phyloP scores from a whole-genome alignment of 768 basidiomycete genomes.

The Pleurotus citrinopileatus region DNA sequence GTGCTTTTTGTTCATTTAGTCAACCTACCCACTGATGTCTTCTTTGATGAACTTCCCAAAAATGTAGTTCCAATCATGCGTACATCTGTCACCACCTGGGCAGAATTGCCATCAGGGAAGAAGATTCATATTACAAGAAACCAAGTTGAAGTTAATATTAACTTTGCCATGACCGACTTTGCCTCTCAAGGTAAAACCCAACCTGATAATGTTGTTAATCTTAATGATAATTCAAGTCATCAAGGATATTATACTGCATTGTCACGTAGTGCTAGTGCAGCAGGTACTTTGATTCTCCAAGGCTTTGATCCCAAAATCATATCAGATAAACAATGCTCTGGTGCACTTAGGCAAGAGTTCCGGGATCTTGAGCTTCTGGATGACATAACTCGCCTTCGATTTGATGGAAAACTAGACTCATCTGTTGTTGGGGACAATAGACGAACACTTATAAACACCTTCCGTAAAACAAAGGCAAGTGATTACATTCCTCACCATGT shows the following conservation, averaged over 20 bases:
- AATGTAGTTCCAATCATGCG: slow-evolving; percentile 5
- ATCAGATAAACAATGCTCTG: slow-evolving; percentile 1
- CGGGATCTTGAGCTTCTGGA: slow-evolving; percentile 17
- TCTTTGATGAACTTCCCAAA: slow-evolving; percentile 3
- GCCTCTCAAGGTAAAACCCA: neutral
- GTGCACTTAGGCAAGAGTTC: slow-evolving; percentile 6
- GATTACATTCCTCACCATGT: neutral
- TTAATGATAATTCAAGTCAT: slow-evolving; percentile 14
- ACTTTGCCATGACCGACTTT: slow-evolving; percentile 32
- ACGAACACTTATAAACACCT: neutral
- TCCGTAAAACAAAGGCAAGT: neutral
- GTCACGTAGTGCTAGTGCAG: slow-evolving; percentile 21
- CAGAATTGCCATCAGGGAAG: slow-evolving; percentile 16
- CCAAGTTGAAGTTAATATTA: slow-evolving; percentile 21
- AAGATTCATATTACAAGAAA: slow-evolving; percentile 14
- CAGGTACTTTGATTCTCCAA: slow-evolving; percentile 20
- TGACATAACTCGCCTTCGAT: slow-evolving; percentile 13
- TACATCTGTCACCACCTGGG: slow-evolving; percentile 3
- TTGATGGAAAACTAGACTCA: neutral
- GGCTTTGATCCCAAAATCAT: slow-evolving; percentile 10
- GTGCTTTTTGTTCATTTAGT: slow-evolving; percentile 17
- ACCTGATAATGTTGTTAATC: slow-evolving; percentile 23
- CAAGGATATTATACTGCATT: slow-evolving; percentile 23
- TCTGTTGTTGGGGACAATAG: neutral
- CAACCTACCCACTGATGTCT: slow-evolving; percentile 11